Percentiles rank a stretch among this genome's conserved stretches.
Conservation (phyloP, 2,329 filamentous ascomycete genomes). For the Curvularia spicifera region DNA sequence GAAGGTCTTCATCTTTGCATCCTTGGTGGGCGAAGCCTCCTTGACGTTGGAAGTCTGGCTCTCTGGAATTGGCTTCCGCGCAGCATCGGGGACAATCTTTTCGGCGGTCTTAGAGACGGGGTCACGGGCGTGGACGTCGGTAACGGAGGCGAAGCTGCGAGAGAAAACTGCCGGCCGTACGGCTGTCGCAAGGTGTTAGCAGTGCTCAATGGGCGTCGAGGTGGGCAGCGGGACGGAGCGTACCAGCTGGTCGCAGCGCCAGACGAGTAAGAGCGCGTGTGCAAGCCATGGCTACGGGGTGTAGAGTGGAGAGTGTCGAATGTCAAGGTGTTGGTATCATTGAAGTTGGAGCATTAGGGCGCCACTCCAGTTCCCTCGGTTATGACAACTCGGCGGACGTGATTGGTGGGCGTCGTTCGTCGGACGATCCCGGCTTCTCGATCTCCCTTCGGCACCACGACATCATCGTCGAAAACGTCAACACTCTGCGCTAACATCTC, state of each 20-base stretch:
- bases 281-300: constrained; percentile 44
- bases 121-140: constrained; percentile 41
- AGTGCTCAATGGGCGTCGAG: constrained; percentile 28
- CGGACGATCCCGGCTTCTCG: constrained; percentile 25
- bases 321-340: constrained; percentile 36
- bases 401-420: constrained; percentile 15
- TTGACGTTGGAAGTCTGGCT: constrained; percentile 65
- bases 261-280: constrained; percentile 49
- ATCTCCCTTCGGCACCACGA: constrained; percentile 16
- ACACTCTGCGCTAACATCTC: constrained; percentile 16
- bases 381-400: constrained; percentile 19
- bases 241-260: constrained; percentile 48
- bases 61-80: constrained; percentile 50
- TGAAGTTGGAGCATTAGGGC: constrained; percentile 24
- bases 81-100: constrained; percentile 35
- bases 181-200: constrained; percentile 40
- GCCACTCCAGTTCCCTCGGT: constrained; percentile 25
- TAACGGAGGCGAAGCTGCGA: constrained; percentile 49
- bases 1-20: constrained; percentile 84
- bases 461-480: constrained; percentile 24
- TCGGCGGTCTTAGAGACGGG: constrained; percentile 44
- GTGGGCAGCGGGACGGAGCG: constrained; percentile 14
- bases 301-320: constrained; percentile 37
- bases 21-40: constrained; percentile 64
- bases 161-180: constrained; percentile 47